Evolutionary conservation across 306 rosid genomes (phyloP).

Genomic region (Prinsepia uniflora): DNA sequence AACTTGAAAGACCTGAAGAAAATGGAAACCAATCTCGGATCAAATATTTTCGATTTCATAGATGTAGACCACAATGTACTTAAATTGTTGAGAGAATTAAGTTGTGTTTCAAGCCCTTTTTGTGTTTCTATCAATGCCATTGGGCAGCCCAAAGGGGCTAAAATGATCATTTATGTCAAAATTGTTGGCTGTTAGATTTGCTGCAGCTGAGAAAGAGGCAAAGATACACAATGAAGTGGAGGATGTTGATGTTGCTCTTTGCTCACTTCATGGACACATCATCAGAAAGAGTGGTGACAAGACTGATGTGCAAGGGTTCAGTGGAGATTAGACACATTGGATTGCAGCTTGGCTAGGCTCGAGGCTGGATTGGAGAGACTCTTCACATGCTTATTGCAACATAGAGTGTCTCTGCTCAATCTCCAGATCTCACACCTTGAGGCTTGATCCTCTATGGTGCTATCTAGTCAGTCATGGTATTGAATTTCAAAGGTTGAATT

Average conservation of each 20-base stretch:
- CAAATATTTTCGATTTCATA: slow-evolving; percentile 5
- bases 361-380: slow-evolving; percentile 53
- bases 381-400: slow-evolving; percentile 60
- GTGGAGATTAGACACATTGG: slow-evolving; percentile 42
- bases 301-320: slow-evolving; percentile 43
- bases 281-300: slow-evolving; percentile 17
- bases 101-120: slow-evolving; percentile 37
- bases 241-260: slow-evolving; percentile 39
- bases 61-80: slow-evolving; percentile 38
- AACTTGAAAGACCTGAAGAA: slow-evolving; percentile 42
- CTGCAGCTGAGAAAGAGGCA: slow-evolving; percentile 36
- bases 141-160: slow-evolving; percentile 33
- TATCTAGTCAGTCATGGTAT: slow-evolving; percentile 2
- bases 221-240: slow-evolving; percentile 41
- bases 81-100: slow-evolving; percentile 50
- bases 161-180: slow-evolving; percentile 47
- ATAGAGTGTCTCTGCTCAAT: slow-evolving; percentile 72
- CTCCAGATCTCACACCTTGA: slow-evolving; percentile 52
- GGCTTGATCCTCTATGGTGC: background rate
- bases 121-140: slow-evolving; percentile 46
- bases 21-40: slow-evolving; percentile 38
- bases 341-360: slow-evolving; percentile 36
- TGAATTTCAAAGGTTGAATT: no score
- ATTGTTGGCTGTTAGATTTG: slow-evolving; percentile 29
- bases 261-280: slow-evolving; percentile 36